Percentiles rank a stretch among this genome's conserved stretches.
These are phyloP conservation scores for Perilla frutescens DNA, from an alignment of 257 asterid species.

Conservation along the genomic window DNA sequence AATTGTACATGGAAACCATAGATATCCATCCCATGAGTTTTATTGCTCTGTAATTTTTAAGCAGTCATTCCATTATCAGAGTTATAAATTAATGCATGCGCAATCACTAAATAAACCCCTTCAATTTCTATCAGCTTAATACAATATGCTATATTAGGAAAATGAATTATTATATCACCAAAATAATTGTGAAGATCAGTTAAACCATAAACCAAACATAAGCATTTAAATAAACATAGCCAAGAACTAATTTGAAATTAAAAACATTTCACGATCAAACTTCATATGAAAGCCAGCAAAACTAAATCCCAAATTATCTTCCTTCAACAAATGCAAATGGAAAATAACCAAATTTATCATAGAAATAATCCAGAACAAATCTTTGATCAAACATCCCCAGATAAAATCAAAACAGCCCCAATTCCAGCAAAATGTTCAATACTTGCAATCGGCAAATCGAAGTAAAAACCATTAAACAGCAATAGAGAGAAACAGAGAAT, in stretches of 20 bases:
- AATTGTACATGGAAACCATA: not conserved
- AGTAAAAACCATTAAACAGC: not conserved
- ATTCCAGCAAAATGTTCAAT: conserved; percentile 23
- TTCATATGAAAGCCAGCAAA: not conserved
- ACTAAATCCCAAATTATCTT: not conserved
- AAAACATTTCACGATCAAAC: not conserved
- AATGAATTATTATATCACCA: not conserved
- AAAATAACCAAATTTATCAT: not conserved
- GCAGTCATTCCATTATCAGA: not conserved
- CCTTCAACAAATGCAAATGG: not conserved
- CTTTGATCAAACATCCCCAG: not conserved
- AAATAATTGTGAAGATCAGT: not conserved
- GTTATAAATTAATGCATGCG: not conserved
- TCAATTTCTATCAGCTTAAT: conserved; percentile 14
- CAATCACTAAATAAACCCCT: not conserved
- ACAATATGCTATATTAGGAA: not conserved
- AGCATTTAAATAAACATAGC: not conserved
- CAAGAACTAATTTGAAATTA: not conserved
- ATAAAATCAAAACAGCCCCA: conserved; percentile 14
- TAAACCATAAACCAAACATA: not conserved
- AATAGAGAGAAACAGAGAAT: not conserved
- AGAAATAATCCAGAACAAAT: not conserved
- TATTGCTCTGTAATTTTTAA: not conserved
- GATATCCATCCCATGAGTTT: conserved; percentile 5
- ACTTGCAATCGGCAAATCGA: not conserved